Conservation (phyloP, 305 asterid genomes). For the Fraxinus sp. region DNA sequence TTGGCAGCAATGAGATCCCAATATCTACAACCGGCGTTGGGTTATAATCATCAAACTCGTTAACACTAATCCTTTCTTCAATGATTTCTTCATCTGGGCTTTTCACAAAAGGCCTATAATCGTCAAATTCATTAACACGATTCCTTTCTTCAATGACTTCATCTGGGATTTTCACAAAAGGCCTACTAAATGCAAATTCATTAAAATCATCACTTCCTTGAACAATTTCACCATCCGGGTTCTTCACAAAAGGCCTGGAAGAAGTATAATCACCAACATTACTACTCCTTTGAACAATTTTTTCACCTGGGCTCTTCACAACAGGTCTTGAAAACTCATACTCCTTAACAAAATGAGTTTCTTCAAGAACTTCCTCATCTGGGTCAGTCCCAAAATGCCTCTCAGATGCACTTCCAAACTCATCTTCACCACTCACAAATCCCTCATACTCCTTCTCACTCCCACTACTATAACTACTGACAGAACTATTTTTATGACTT, state of each 20-base stretch:
- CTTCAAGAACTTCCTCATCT: slow-evolving; percentile 38
- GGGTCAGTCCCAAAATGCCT: slow-evolving; percentile 30
- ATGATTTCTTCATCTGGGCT: slow-evolving; percentile 22
- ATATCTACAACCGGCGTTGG: slow-evolving; percentile 20
- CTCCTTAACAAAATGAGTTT: slow-evolving; percentile 36
- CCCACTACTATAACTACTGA: slow-evolving; percentile 52
- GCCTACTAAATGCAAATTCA: slow-evolving; percentile 28
- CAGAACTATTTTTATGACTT: slow-evolving; percentile 32
- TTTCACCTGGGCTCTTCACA: slow-evolving; percentile 37
- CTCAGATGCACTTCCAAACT: slow-evolving; percentile 38
- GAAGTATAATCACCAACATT: slow-evolving; percentile 19
- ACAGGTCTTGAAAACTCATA: slow-evolving; percentile 36
- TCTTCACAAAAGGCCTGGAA: slow-evolving; percentile 25
- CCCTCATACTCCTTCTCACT: slow-evolving; percentile 51
- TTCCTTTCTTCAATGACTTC: slow-evolving; percentile 29
- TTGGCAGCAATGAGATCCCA: slow-evolving; percentile 23
- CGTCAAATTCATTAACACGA: slow-evolving; percentile 25
- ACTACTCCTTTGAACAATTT: slow-evolving; percentile 26
- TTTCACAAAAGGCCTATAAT: slow-evolving; percentile 34
- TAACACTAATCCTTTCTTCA: slow-evolving; percentile 27
- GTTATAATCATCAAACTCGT: slow-evolving; percentile 28
- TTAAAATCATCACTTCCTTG: slow-evolving; percentile 25
- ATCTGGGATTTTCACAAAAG: slow-evolving; percentile 30
- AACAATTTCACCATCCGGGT: slow-evolving; percentile 21
- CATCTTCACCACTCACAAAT: slow-evolving; percentile 57